Evolutionary conservation across 108 stramenopile genomes (phyloP).

Genomic region (Cyclostephanos tholiformis): DNA sequence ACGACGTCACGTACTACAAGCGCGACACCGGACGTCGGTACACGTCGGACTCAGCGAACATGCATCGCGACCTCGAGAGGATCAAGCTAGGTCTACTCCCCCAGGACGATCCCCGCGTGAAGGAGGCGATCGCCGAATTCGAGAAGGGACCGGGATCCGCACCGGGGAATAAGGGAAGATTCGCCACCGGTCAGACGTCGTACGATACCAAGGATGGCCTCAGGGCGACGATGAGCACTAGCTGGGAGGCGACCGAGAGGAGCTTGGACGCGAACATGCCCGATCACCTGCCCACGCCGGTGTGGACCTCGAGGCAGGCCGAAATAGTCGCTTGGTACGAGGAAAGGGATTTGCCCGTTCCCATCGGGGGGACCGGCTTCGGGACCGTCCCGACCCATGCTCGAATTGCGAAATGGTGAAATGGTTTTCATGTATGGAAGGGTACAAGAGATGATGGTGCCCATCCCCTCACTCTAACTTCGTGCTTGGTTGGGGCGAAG

Average conservation of each 20-base stretch:
- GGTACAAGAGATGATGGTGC: no score
- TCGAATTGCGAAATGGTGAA: constrained; percentile 82
- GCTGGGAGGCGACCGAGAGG: constrained; percentile 60
- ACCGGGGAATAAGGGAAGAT: constrained; percentile 81
- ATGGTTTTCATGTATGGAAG: no score
- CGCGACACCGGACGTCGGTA: constrained; percentile 80
- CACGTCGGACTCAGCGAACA: constrained; percentile 54
- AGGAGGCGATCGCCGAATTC: constrained; percentile 67
- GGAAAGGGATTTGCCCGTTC: constrained; percentile 79
- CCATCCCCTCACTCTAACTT: no score
- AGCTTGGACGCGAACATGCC: constrained; percentile 84
- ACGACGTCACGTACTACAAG: constrained; percentile 83
- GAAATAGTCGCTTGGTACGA: constrained; percentile 79
- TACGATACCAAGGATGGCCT: constrained; percentile 85
- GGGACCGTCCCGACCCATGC: constrained; percentile 54
- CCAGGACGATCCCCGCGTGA: constrained; percentile 64
- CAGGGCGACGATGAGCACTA: constrained; percentile 84
- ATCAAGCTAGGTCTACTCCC: constrained; percentile 71
- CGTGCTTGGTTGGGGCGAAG: background rate
- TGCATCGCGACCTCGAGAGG: constrained; percentile 62
- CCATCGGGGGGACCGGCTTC: constrained; percentile 70
- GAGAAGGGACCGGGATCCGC: constrained; percentile 66
- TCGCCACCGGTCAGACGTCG: constrained; percentile 82
- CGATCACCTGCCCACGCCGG: constrained; percentile 76
- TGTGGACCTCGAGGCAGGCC: constrained; percentile 63